phyloP scores from a whole-genome alignment of 1,284 basidiomycete species.

The Cerrena zonata region DNA sequence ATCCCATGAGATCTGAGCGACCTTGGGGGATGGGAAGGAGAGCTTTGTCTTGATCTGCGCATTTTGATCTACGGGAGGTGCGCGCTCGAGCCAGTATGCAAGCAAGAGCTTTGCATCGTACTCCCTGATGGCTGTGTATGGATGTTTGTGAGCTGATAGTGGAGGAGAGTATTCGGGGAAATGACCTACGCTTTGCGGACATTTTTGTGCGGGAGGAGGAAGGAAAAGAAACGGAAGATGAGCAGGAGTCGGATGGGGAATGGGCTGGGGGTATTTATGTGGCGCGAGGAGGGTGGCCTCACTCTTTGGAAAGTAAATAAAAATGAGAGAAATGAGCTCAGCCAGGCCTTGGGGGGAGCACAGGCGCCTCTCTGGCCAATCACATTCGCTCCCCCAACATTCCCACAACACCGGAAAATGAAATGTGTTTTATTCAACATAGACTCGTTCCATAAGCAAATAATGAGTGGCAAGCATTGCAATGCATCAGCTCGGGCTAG shows the following conservation, averaged over 20 bases:
- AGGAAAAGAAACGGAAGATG: constrained; percentile 1
- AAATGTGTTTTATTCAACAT: neutral
- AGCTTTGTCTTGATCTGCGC: constrained; percentile 56
- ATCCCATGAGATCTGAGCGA: constrained; percentile 86
- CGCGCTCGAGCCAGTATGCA: constrained; percentile 88
- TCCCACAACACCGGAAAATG: neutral
- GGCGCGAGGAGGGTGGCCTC: neutral
- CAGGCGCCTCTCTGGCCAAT: neutral
- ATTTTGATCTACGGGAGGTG: constrained; percentile 55
- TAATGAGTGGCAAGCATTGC: too few species aligned
- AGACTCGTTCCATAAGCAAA: too few species aligned
- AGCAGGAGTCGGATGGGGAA: constrained; percentile 2
- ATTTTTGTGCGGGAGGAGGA: constrained; percentile 16
- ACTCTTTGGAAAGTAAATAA: constrained; percentile 1
- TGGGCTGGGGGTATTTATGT: constrained; percentile 15
- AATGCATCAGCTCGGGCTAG: too few species aligned
- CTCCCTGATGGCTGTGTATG: constrained; percentile 74
- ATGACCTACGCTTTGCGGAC: constrained; percentile 31
- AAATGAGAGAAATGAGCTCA: neutral
- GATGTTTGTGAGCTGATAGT: constrained; percentile 6
- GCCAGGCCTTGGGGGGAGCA: neutral
- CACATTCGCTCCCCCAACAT: neutral
- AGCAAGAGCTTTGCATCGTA: constrained; percentile 93
- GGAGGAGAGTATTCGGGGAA: constrained; percentile 5
- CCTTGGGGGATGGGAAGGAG: constrained; percentile 61